These are phyloP conservation scores for Sphaceloma murrayae DNA, from an alignment of 2,329 filamentous ascomycete genomes.

Conservation along the genomic window DNA sequence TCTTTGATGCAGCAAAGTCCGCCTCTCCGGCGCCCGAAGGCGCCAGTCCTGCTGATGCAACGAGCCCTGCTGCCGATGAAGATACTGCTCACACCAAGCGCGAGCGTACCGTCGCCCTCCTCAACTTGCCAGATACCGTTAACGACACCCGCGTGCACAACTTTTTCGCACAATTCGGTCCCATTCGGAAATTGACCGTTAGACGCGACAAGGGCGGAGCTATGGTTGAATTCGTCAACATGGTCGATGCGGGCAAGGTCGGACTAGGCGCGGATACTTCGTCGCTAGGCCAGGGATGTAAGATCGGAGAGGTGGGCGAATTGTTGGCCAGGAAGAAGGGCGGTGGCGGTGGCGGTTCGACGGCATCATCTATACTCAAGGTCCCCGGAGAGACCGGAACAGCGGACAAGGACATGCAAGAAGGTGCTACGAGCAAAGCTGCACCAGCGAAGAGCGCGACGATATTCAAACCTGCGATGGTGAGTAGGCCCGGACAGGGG, in stretches of 20 bases:
- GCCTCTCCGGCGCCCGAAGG: conserved; percentile 26
- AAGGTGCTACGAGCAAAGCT: no score
- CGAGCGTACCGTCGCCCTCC: conserved; percentile 66
- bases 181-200: conserved; percentile 65
- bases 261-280: conserved; percentile 39
- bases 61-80: conserved; percentile 15
- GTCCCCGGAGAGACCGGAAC: no score
- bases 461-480: conserved; percentile 25
- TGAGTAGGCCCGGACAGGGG: conserved; percentile 39
- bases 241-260: conserved; percentile 62
- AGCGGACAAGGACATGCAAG: conserved; percentile 3
- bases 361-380: no score
- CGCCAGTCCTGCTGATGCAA: conserved; percentile 16
- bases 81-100: conserved; percentile 25
- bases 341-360: no score
- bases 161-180: conserved; percentile 60
- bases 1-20: conserved; percentile 16
- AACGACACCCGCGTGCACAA: conserved; percentile 74
- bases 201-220: conserved; percentile 77
- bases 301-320: conserved; percentile 30
- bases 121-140: conserved; percentile 84
- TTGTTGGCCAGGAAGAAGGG: conserved; percentile 29
- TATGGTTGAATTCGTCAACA: conserved; percentile 69
- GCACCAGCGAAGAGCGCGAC: no score
- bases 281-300: conserved; percentile 32